A percentile compares a stretch with the other conserved stretches of the same genome.
Evolutionary conservation across 1,284 basidiomycete genomes (phyloP).

Genomic region (Pseudozyma hubeiensis): DNA sequence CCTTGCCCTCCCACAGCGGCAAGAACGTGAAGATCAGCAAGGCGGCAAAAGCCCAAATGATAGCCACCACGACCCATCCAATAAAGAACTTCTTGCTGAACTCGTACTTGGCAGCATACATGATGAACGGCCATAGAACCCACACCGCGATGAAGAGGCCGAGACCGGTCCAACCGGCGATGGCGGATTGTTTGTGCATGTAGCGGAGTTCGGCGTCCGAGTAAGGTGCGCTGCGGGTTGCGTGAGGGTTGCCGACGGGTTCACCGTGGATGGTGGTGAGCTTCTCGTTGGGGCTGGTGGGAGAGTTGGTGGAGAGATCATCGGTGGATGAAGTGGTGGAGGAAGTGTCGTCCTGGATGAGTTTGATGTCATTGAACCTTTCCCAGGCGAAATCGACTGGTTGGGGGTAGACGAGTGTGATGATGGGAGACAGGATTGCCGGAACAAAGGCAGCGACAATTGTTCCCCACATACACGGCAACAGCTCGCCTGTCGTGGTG

Average conservation of each 20-base stretch:
- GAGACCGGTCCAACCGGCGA: slow-evolving; percentile 30
- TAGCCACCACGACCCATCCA: slow-evolving; percentile 62
- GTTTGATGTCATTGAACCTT: slow-evolving; percentile 42
- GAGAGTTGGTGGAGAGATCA: background rate
- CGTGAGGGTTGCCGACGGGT: slow-evolving; percentile 1
- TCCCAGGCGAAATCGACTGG: slow-evolving; percentile 55
- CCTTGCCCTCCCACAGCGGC: slow-evolving; percentile 36
- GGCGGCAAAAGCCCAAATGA: slow-evolving; percentile 60
- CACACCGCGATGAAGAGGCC: slow-evolving; percentile 58
- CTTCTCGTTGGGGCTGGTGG: background rate
- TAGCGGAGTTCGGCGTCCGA: slow-evolving; percentile 22
- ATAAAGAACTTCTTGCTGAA: slow-evolving; percentile 59
- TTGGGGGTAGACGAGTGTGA: slow-evolving; percentile 22
- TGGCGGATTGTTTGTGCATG: slow-evolving; percentile 22
- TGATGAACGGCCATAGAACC: slow-evolving; percentile 64
- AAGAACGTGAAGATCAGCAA: slow-evolving; percentile 47
- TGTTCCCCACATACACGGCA: slow-evolving; percentile 63
- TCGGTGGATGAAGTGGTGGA: background rate
- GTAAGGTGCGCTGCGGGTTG: slow-evolving; percentile 5
- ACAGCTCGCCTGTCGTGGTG: slow-evolving; percentile 31
- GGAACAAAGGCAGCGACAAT: slow-evolving; percentile 54
- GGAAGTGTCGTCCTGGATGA: slow-evolving; percentile 37
- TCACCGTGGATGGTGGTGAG: slow-evolving; percentile 1
- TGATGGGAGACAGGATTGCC: slow-evolving; percentile 38
- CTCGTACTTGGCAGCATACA: slow-evolving; percentile 63